Percentiles rank a stretch among this genome's conserved stretches.
phyloP scores from a whole-genome alignment of 2,329 filamentous ascomycete genomes.

The Moelleriella libera region DNA sequence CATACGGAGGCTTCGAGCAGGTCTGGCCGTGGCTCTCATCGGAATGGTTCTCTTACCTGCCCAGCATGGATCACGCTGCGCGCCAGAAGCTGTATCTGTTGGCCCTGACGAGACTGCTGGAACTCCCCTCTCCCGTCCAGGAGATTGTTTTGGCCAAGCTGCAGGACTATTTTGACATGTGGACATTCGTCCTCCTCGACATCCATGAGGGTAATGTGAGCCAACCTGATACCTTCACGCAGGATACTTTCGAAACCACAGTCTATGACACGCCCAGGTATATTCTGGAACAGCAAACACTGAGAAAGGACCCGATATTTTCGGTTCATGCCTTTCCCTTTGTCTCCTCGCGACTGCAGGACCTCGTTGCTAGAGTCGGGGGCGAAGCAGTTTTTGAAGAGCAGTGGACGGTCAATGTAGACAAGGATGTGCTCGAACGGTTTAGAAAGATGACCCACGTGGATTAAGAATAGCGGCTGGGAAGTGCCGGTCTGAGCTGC shows the following conservation, averaged over 20 bases:
- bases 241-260: conserved; percentile 22
- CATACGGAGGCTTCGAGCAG: conserved; percentile 29
- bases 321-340: conserved; percentile 50
- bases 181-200: conserved; percentile 56
- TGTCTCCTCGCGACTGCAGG: conserved; percentile 45
- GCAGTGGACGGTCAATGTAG: conserved; percentile 60
- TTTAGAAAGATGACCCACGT: conserved; percentile 28
- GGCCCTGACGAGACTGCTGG: conserved; percentile 56
- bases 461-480: background rate
- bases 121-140: conserved; percentile 43
- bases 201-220: conserved; percentile 45
- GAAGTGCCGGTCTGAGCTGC: background rate
- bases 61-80: conserved; percentile 50
- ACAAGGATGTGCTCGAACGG: conserved; percentile 53
- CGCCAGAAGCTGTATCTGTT: conserved; percentile 60
- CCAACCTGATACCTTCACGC: conserved; percentile 37
- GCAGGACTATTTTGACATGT: conserved; percentile 63
- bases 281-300: conserved; percentile 36
- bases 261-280: conserved; percentile 45
- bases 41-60: conserved; percentile 57
- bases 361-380: conserved; percentile 43
- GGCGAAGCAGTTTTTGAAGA: conserved; percentile 53
- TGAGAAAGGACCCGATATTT: conserved; percentile 51
- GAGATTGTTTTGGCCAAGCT: conserved; percentile 45
- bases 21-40: conserved; percentile 45